Percentiles rank a stretch among this genome's conserved stretches.
Conservation (phyloP, 768 basidiomycete genomes). For the Pleurotus platypus region DNA sequence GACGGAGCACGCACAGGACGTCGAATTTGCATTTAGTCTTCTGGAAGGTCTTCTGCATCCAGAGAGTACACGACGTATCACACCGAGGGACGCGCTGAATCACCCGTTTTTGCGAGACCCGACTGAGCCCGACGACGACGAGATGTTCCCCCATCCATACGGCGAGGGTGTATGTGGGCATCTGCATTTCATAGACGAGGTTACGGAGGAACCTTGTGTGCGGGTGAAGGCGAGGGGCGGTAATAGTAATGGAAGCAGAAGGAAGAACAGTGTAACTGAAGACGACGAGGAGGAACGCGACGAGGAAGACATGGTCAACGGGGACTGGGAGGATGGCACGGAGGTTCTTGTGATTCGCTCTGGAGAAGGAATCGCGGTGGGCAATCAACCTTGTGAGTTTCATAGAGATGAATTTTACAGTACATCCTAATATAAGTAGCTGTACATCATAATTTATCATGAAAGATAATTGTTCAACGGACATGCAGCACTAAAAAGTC, state of each 20-base stretch:
- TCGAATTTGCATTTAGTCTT: conserved; percentile 72
- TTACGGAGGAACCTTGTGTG: conserved; percentile 53
- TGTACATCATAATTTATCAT: background rate
- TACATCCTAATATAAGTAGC: background rate
- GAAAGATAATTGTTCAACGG: background rate
- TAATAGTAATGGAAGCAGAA: conserved; percentile 16
- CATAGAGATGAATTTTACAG: conserved; percentile 32
- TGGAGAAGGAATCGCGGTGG: conserved; percentile 58
- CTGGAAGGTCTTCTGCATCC: conserved; percentile 71
- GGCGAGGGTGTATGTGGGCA: conserved; percentile 65
- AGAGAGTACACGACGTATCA: conserved; percentile 74
- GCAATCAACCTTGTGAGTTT: conserved; percentile 59
- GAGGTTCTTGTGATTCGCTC: conserved; percentile 29
- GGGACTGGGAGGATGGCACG: background rate
- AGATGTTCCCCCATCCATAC: conserved; percentile 64
- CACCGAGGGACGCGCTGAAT: conserved; percentile 70
- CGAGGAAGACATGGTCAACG: conserved; percentile 14
- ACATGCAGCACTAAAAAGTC: background rate
- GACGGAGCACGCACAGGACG: conserved; percentile 45
- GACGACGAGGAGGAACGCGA: conserved; percentile 21
- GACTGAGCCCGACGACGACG: conserved; percentile 52
- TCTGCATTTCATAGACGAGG: conserved; percentile 55
- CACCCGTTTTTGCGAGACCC: conserved; percentile 71
- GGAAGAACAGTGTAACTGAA: conserved; percentile 12
- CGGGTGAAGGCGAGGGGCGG: conserved; percentile 33